Evolutionary conservation across 129 eudicot species (phyloP).

Genomic region (Apium graveolens): DNA sequence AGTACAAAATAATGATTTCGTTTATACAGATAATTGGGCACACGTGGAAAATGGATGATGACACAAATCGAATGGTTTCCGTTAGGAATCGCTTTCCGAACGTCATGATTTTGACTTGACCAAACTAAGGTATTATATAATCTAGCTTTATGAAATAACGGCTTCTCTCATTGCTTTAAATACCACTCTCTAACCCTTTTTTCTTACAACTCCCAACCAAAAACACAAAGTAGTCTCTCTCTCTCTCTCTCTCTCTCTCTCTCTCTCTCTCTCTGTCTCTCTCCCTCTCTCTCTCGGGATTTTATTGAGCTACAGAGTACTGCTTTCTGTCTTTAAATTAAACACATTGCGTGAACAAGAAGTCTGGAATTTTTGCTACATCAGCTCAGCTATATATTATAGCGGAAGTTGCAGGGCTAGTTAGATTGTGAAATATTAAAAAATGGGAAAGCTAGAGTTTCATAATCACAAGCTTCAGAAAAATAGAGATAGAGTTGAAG

Average conservation of each 20-base stretch:
- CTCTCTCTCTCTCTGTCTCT: not conserved
- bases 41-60: conserved; percentile 19
- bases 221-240: not conserved
- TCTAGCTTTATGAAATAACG: conserved; percentile 33
- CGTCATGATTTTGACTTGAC: conserved; percentile 44
- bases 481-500: conserved; percentile 48
- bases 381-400: not conserved
- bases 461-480: conserved; percentile 20
- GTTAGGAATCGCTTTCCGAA: conserved; percentile 50
- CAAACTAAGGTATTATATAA: not conserved
- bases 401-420: not conserved
- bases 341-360: conserved; percentile 51
- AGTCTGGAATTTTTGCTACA: conserved; percentile 47
- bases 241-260: not conserved
- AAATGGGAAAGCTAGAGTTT: conserved; percentile 59
- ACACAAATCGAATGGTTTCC: conserved; percentile 20
- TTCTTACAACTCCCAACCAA: conserved; percentile 7
- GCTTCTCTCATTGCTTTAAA: conserved; percentile 58
- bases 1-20: not conserved
- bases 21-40: not conserved
- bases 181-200: conserved; percentile 13
- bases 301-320: too few relatives aligned
- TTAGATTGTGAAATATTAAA: not conserved
- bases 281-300: not conserved
- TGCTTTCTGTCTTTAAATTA: not conserved